These are phyloP conservation scores for Simmondsia chinensis DNA, from an alignment of 148 eudicot species.

Conservation along the genomic window DNA sequence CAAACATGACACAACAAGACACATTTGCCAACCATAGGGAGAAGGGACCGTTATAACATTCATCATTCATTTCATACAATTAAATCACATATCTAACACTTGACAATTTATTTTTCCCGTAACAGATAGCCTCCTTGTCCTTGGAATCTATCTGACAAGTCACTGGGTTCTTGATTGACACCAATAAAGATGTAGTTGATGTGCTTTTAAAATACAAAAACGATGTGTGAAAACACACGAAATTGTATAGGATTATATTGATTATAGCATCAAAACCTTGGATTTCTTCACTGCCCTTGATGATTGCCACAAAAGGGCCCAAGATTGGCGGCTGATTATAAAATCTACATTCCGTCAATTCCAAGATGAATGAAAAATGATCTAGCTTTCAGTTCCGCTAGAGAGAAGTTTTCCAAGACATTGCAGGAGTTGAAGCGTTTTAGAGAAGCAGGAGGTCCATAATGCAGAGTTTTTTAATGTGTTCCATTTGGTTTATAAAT, in stretches of 20 bases:
- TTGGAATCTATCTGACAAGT: constrained; percentile 32
- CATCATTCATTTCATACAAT: too few relatives aligned
- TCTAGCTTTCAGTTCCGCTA: neutral
- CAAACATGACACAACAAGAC: too few relatives aligned
- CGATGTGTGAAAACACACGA: constrained; percentile 37
- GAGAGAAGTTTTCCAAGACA: constrained; percentile 10
- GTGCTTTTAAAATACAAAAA: constrained; percentile 26
- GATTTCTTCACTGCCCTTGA: constrained; percentile 38
- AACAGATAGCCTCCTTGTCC: too few relatives aligned
- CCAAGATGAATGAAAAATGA: constrained; percentile 16
- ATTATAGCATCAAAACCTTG: constrained; percentile 20
- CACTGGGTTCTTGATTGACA: constrained; percentile 29
- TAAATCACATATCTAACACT: too few relatives aligned
- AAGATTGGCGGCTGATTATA: constrained; percentile 22
- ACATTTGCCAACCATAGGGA: too few relatives aligned
- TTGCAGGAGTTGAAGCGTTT: constrained; percentile 33
- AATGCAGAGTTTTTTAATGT: constrained; percentile 23
- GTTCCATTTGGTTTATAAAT: constrained; percentile 20
- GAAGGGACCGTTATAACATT: too few relatives aligned
- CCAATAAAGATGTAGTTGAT: constrained; percentile 35
- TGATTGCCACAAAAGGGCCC: constrained; percentile 22
- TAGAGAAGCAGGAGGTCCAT: constrained; percentile 26
- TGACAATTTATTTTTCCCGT: too few relatives aligned
- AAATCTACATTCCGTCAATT: constrained; percentile 24
- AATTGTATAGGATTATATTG: constrained; percentile 41